Percentiles rank a stretch among this genome's conserved stretches.
phyloP scores from a whole-genome alignment of 2,329 filamentous ascomycete genomes.

The Madurella fahalii region DNA sequence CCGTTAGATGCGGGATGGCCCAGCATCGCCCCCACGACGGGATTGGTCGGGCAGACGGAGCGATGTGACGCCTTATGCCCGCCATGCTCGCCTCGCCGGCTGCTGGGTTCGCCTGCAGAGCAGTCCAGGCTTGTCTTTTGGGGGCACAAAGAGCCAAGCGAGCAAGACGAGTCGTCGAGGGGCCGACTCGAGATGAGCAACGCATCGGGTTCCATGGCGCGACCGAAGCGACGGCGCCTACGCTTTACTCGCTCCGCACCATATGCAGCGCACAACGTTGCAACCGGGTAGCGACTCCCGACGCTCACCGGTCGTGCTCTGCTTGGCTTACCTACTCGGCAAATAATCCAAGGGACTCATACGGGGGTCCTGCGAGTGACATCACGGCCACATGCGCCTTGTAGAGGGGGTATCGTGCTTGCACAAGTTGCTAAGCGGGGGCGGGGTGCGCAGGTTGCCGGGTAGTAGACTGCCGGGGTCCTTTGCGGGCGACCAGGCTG shows the following conservation, averaged over 20 bases:
- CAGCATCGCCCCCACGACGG: slow-evolving; percentile 1
- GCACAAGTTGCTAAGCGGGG: no score
- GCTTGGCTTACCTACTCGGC: neutral
- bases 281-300: neutral
- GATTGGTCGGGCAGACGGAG: neutral
- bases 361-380: neutral
- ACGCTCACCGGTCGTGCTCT: neutral
- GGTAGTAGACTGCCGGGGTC: no score
- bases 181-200: no score
- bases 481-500: neutral
- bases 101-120: no score
- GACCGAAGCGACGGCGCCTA: no score
- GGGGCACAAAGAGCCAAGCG: no score
- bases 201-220: no score
- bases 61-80: neutral
- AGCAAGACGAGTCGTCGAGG: no score
- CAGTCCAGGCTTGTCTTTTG: no score
- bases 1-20: slow-evolving; percentile 20
- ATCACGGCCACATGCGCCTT: no score
- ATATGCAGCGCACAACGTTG: neutral
- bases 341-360: neutral
- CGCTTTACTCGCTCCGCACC: neutral
- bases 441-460: no score
- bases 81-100: neutral
- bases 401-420: no score